Percentiles rank a stretch among this genome's conserved stretches.
These are phyloP conservation scores for Fistulifera pelliculosa DNA, from an alignment of 108 stramenopile genomes.

Conservation along the genomic window DNA sequence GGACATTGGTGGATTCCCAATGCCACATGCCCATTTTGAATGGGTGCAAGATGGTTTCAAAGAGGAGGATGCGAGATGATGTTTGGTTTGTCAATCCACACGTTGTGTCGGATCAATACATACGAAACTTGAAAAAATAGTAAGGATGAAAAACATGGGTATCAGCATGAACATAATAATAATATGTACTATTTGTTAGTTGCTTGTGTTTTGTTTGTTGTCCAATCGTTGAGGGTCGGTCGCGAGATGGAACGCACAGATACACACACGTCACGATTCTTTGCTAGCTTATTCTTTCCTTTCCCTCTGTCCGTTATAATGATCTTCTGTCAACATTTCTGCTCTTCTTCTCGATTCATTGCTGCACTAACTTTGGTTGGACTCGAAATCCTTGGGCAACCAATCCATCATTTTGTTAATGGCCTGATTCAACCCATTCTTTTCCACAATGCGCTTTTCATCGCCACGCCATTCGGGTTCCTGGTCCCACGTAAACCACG, in stretches of 20 bases:
- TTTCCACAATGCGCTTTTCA: slow-evolving; percentile 79
- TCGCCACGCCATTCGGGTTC: slow-evolving; percentile 79
- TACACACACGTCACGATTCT: not conserved
- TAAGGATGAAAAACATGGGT: no score
- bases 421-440: slow-evolving; percentile 80
- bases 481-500: slow-evolving; percentile 88
- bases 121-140: no score
- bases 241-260: no score
- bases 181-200: not conserved
- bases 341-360: slow-evolving; percentile 4
- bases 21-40: slow-evolving; percentile 52
- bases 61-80: slow-evolving; percentile 9
- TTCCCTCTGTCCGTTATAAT: no score
- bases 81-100: slow-evolving; percentile 21
- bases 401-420: slow-evolving; percentile 89
- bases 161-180: no score
- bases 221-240: no score
- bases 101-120: not conserved
- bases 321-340: no score
- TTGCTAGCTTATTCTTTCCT: not conserved
- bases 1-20: slow-evolving; percentile 64
- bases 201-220: no score
- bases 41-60: slow-evolving; percentile 53
- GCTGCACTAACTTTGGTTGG: slow-evolving; percentile 48
- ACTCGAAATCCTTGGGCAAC: slow-evolving; percentile 89